Percentiles rank a stretch among this genome's conserved stretches.
These are phyloP conservation scores for Agaricus blazei DNA, from an alignment of 768 basidiomycete species.

Conservation along the genomic window DNA sequence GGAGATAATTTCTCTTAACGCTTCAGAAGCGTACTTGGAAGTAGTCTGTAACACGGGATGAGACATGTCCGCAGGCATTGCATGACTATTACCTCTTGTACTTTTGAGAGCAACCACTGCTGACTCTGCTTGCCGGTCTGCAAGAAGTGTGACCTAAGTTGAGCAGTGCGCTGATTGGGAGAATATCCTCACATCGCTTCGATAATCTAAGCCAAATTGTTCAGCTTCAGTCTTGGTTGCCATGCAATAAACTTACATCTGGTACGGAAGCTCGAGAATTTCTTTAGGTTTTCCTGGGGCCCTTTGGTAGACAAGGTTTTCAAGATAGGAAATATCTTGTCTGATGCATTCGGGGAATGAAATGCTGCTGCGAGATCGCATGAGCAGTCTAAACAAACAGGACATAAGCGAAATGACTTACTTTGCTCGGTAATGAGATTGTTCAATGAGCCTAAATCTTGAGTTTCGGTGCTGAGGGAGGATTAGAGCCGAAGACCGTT, in stretches of 20 bases:
- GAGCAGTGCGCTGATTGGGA: not conserved
- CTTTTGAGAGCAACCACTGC: conserved; percentile 66
- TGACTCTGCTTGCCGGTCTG: conserved; percentile 77
- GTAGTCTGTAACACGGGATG: conserved; percentile 48
- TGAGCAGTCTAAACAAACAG: not conserved
- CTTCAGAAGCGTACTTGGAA: conserved; percentile 48
- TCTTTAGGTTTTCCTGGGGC: conserved; percentile 55
- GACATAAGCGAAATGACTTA: conserved; percentile 23
- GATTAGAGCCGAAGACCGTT: conserved; percentile 12
- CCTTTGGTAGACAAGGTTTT: conserved; percentile 63
- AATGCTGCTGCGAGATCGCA: conserved; percentile 39
- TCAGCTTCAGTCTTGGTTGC: conserved; percentile 4
- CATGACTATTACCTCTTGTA: conserved; percentile 46
- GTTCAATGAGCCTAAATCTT: conserved; percentile 43
- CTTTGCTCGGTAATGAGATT: conserved; percentile 29
- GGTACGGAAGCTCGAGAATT: conserved; percentile 69
- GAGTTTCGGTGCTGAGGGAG: conserved; percentile 65
- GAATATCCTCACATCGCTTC: conserved; percentile 56
- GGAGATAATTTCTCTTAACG: conserved; percentile 52
- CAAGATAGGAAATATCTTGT: conserved; percentile 52
- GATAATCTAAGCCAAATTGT: conserved; percentile 25
- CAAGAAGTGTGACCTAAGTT: not conserved
- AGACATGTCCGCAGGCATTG: not conserved
- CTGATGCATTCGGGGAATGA: conserved; percentile 55
- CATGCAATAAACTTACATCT: conserved; percentile 45